phyloP scores from a whole-genome alignment of 305 asterid genomes.

The Euphrasia arctica region DNA sequence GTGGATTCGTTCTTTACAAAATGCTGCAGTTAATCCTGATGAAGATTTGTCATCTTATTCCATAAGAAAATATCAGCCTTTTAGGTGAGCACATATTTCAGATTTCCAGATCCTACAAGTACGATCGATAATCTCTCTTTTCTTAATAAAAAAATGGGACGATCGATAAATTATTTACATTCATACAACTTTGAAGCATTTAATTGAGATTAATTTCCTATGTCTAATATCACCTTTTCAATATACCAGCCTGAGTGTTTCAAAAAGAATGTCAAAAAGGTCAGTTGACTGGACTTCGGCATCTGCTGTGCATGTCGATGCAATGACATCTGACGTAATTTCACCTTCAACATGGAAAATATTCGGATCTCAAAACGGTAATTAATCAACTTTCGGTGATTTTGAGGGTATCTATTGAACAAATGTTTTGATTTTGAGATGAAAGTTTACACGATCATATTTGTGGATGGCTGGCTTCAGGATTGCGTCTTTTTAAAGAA shows the following conservation, averaged over 20 bases:
- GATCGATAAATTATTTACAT: conserved; percentile 2
- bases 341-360: conserved; percentile 94
- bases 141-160: neutral
- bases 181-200: neutral
- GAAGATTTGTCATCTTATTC: conserved; percentile 41
- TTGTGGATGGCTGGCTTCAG: conserved; percentile 33
- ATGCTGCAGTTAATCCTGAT: conserved; percentile 56
- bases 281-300: conserved; percentile 42
- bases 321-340: conserved; percentile 78
- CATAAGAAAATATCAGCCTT: conserved; percentile 73
- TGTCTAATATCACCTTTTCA: conserved; percentile 17
- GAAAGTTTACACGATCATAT: conserved; percentile 8
- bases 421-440: neutral
- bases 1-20: conserved; percentile 75
- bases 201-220: neutral
- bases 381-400: neutral
- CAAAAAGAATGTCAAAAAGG: conserved; percentile 51
- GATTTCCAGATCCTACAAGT: conserved; percentile 10
- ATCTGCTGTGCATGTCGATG: conserved; percentile 51
- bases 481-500: conserved; percentile 87
- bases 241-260: conserved; percentile 52
- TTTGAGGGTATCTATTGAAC: conserved; percentile 8
- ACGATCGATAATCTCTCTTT: neutral
- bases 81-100: conserved; percentile 46
- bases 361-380: conserved; percentile 90